Evolutionary conservation across 1,139 yeast species (phyloP).

Genomic region (Pichiaceae sp.): DNA sequence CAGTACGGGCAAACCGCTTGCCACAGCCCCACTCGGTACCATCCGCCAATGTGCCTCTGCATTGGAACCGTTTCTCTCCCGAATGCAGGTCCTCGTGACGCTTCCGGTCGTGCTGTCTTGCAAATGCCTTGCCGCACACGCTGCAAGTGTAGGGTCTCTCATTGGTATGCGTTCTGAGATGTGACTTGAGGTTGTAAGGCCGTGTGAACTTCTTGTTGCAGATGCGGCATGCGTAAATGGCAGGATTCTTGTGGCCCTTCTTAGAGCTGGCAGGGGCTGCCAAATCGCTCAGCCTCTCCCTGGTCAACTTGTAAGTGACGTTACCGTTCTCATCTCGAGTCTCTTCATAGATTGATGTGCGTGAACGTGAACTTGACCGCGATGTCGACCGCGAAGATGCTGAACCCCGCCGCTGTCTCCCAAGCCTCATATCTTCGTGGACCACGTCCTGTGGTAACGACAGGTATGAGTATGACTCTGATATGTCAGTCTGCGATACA

Average conservation of each 20-base stretch:
- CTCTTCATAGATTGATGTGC: constrained; percentile 1
- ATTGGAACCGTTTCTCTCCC: constrained; percentile 83
- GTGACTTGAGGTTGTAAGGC: constrained; percentile 88
- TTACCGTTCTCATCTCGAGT: constrained; percentile 1
- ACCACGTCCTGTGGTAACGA: constrained; percentile 7
- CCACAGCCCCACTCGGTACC: constrained; percentile 86
- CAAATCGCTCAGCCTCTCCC: constrained; percentile 57
- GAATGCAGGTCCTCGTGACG: constrained; percentile 90
- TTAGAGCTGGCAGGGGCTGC: constrained; percentile 34
- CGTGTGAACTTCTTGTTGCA: constrained; percentile 87
- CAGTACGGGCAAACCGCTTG: constrained; percentile 88
- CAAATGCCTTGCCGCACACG: constrained; percentile 89
- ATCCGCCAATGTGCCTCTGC: constrained; percentile 63
- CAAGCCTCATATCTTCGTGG: constrained; percentile 19
- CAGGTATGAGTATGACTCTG: constrained; percentile 1
- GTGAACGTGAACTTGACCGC: constrained; percentile 11
- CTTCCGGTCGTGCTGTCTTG: constrained; percentile 89
- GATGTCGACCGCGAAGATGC: constrained; percentile 13
- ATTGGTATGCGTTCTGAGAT: constrained; percentile 86
- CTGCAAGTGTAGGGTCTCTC: constrained; percentile 86
- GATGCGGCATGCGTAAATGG: constrained; percentile 71
- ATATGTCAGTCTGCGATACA: constrained; percentile 1
- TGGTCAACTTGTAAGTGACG: constrained; percentile 20
- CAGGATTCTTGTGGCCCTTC: constrained; percentile 67
- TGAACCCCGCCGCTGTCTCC: constrained; percentile 18